Evolutionary conservation across 2,329 filamentous ascomycete species (phyloP).

Genomic region (Coniochaeta hoffmannii): DNA sequence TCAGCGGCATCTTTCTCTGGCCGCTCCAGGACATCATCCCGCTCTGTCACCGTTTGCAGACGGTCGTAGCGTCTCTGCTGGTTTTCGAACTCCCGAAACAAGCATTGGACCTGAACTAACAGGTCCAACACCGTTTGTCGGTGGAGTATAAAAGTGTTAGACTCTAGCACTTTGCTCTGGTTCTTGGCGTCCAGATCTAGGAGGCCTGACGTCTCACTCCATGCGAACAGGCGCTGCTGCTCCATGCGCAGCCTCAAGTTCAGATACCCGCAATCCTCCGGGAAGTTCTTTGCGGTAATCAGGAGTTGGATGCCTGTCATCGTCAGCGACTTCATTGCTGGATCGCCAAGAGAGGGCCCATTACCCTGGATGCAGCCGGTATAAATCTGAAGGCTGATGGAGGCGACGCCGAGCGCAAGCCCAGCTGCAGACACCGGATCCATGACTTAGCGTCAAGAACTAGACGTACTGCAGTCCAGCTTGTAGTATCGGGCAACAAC

Average conservation of each 20-base stretch:
- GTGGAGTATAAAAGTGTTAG: constrained; percentile 40
- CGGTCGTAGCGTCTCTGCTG: constrained; percentile 31
- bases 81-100: constrained; percentile 38
- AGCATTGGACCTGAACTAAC: constrained; percentile 36
- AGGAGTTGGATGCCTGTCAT: constrained; percentile 36
- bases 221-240: constrained; percentile 40
- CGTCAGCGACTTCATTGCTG: neutral
- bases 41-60: constrained; percentile 25
- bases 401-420: constrained; percentile 35
- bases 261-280: constrained; percentile 40
- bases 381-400: constrained; percentile 37
- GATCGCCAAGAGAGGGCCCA: constrained; percentile 14
- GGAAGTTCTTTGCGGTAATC: constrained; percentile 37
- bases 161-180: constrained; percentile 32
- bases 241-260: constrained; percentile 41
- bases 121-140: constrained; percentile 41
- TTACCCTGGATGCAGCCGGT: constrained; percentile 32
- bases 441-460: constrained; percentile 19
- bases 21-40: constrained; percentile 24
- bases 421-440: constrained; percentile 35
- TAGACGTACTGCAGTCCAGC: neutral
- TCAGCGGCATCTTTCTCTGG: constrained; percentile 36
- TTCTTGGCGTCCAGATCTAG: constrained; percentile 34
- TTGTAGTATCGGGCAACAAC: too few relatives aligned
- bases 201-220: constrained; percentile 41